Evolutionary conservation across 2,329 filamentous ascomycete species (phyloP).

Genomic region (Neofusicoccum cordaticola): DNA sequence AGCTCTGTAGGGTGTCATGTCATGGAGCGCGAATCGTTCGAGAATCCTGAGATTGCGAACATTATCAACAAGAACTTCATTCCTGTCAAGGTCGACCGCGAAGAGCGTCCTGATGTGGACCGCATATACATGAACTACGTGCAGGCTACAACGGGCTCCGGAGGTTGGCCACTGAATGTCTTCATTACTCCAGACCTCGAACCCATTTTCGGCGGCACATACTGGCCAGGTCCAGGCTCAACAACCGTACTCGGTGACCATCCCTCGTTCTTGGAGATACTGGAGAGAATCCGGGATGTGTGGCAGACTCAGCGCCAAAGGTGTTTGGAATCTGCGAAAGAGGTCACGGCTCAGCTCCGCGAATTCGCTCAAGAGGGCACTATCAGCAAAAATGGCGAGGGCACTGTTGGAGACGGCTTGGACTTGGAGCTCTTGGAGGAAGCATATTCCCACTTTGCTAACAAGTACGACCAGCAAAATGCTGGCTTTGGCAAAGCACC

Average conservation of each 20-base stretch:
- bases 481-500: constrained; percentile 75
- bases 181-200: constrained; percentile 91
- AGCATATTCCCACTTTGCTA: constrained; percentile 75
- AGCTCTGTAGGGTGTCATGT: constrained; percentile 60
- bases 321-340: constrained; percentile 78
- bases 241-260: constrained; percentile 48
- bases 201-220: constrained; percentile 93
- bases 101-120: constrained; percentile 91
- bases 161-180: constrained; percentile 95
- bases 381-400: constrained; percentile 43
- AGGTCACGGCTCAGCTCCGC: constrained; percentile 75
- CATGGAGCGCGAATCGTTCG: constrained; percentile 90
- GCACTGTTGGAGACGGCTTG: constrained; percentile 61
- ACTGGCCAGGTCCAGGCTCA: constrained; percentile 81
- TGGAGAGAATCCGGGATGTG: constrained; percentile 69
- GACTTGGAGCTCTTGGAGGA: constrained; percentile 92
- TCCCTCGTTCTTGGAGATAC: constrained; percentile 77
- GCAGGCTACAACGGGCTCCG: constrained; percentile 83
- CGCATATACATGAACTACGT: constrained; percentile 98
- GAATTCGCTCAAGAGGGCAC: constrained; percentile 89
- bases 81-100: constrained; percentile 87
- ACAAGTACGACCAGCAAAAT: constrained; percentile 73
- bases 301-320: constrained; percentile 84
- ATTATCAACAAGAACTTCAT: constrained; percentile 86
- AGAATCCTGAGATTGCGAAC: constrained; percentile 73